Conservation (phyloP, 352 stramenopile genomes). For the Phytophthora sp. region DNA sequence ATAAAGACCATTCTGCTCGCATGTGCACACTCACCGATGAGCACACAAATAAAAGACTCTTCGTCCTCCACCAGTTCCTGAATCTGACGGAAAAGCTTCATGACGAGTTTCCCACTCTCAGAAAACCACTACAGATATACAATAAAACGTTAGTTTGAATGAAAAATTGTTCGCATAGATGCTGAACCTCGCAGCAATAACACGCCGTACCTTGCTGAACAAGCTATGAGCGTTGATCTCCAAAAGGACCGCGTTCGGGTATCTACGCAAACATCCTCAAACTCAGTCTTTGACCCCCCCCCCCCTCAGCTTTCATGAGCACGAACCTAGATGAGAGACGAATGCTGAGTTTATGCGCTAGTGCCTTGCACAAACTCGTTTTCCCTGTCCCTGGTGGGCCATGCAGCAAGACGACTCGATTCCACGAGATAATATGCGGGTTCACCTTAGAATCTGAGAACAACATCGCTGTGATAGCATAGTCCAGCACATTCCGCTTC, state of each 20-base stretch:
- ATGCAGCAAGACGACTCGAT: constrained; percentile 92
- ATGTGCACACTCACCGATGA: constrained; percentile 72
- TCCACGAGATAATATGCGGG: constrained; percentile 91
- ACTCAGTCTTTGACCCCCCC: not conserved
- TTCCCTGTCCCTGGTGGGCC: constrained; percentile 94
- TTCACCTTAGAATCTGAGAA: constrained; percentile 90
- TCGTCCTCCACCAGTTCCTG: constrained; percentile 91
- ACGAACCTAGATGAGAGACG: constrained; percentile 71
- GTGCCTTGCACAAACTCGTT: constrained; percentile 91
- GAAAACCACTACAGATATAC: constrained; percentile 89
- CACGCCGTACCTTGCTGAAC: constrained; percentile 77
- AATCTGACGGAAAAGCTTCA: constrained; percentile 92
- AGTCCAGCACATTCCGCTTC: constrained; percentile 87
- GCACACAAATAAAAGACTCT: constrained; percentile 88
- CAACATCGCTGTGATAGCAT: constrained; percentile 90
- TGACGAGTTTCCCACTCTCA: constrained; percentile 93
- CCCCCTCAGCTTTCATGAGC: too few species aligned
- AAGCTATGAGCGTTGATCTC: constrained; percentile 95
- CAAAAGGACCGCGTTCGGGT: constrained; percentile 74
- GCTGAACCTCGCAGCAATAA: not conserved
- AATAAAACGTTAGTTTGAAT: not conserved
- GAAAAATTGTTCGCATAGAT: not conserved
- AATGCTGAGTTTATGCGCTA: constrained; percentile 94
- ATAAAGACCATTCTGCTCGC: not conserved
- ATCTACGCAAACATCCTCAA: constrained; percentile 36